phyloP scores from a whole-genome alignment of 345 rosid species.

The Linum lewisii region DNA sequence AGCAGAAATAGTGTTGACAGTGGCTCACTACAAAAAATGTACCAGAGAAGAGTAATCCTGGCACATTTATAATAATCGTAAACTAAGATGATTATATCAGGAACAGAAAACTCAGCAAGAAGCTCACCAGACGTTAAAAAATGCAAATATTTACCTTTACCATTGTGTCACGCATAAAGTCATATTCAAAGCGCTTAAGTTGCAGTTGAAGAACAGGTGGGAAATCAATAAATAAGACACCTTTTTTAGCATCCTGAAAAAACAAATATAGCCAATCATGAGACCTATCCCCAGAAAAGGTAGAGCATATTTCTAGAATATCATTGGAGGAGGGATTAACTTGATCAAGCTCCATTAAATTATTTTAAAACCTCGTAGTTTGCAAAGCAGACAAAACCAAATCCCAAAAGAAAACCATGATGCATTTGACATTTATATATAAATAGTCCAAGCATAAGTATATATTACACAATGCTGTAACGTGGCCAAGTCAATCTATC shows the following conservation, averaged over 20 bases:
- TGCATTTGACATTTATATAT: not conserved
- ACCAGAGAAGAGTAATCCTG: not conserved
- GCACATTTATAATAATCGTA: no score
- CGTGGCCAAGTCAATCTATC: not conserved
- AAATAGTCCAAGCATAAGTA: not conserved
- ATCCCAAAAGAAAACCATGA: slow-evolving; percentile 8
- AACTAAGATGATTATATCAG: not conserved
- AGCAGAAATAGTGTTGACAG: slow-evolving; percentile 1
- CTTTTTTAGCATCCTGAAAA: slow-evolving; percentile 42
- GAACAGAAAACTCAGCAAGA: not conserved
- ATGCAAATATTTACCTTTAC: slow-evolving; percentile 28
- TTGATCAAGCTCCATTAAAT: not conserved
- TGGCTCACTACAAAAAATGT: no score
- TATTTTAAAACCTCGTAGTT: not conserved
- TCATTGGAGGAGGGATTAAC: slow-evolving; percentile 16
- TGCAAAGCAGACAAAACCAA: slow-evolving; percentile 6
- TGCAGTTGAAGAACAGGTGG: slow-evolving; percentile 78
- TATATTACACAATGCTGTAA: not conserved
- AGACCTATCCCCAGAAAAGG: slow-evolving; percentile 5
- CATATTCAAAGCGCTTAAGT: slow-evolving; percentile 40
- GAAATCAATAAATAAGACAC: slow-evolving; percentile 53
- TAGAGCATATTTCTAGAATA: not conserved
- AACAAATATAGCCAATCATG: slow-evolving; percentile 12
- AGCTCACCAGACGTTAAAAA: not conserved
- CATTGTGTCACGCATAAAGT: slow-evolving; percentile 43